Conservation (phyloP, 1,284 basidiomycete genomes). For the Cryptococcus sp. region DNA sequence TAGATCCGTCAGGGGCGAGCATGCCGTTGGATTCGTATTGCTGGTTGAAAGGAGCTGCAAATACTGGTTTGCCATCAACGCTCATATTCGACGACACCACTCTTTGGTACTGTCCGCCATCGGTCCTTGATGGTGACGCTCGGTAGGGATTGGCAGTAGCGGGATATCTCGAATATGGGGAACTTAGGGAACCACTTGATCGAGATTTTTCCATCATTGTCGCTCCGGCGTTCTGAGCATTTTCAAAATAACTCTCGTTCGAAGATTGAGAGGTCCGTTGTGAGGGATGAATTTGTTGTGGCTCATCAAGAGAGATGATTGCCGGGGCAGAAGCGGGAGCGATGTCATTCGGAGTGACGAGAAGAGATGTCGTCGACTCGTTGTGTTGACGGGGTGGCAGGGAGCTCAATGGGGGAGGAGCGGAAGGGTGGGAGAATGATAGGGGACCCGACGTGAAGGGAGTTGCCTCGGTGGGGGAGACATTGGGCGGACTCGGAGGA, state of each 20-base stretch:
- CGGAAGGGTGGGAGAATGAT: slow-evolving; percentile 29
- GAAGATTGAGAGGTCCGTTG: slow-evolving; percentile 3
- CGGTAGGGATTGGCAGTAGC: slow-evolving; percentile 32
- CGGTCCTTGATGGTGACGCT: slow-evolving; percentile 11
- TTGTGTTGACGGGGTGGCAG: slow-evolving; percentile 32
- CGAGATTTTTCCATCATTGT: slow-evolving; percentile 14
- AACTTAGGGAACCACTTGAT: slow-evolving; percentile 19
- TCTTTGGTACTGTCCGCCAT: slow-evolving; percentile 6
- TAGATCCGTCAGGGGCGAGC: slow-evolving; percentile 10
- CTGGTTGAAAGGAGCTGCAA: slow-evolving; percentile 30
- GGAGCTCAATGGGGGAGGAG: slow-evolving; percentile 32
- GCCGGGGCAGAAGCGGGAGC: slow-evolving; percentile 2
- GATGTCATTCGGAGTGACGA: slow-evolving; percentile 40
- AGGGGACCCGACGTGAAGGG: slow-evolving; percentile 4
- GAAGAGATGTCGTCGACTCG: slow-evolving; percentile 30
- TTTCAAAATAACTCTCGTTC: slow-evolving; percentile 32
- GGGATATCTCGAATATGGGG: slow-evolving; percentile 17
- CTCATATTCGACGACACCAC: slow-evolving; percentile 6
- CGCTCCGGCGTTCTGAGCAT: slow-evolving; percentile 27
- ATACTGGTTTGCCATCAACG: slow-evolving; percentile 32
- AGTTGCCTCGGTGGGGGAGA: slow-evolving; percentile 7
- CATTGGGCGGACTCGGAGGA: slow-evolving; percentile 29
- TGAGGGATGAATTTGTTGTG: background rate
- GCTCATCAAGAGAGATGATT: slow-evolving; percentile 18
- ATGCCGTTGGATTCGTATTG: slow-evolving; percentile 16